Percentiles rank a stretch among this genome's conserved stretches.
phyloP scores from a whole-genome alignment of 169 alveolate species.

The Plasmodium sp. region DNA sequence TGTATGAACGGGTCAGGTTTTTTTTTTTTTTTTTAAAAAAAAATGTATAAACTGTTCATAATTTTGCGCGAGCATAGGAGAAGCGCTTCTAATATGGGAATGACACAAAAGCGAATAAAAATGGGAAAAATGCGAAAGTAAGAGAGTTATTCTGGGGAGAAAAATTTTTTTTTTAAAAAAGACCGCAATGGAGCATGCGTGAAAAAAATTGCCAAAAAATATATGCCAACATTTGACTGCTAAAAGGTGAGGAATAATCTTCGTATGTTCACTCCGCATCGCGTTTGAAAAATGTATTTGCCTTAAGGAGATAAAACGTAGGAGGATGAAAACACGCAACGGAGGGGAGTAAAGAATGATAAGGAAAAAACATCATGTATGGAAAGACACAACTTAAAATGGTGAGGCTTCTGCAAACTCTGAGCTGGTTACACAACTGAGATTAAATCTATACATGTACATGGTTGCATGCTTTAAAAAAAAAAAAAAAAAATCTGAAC shows the following conservation, averaged over 20 bases:
- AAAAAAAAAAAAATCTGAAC: background rate
- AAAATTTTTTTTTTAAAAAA: background rate
- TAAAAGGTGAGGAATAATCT: background rate
- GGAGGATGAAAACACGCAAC: background rate
- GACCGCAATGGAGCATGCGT: background rate
- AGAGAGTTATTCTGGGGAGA: background rate
- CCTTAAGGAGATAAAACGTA: background rate
- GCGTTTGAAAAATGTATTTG: background rate
- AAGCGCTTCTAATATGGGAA: background rate
- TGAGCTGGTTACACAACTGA: constrained; percentile 6
- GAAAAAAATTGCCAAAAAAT: too few relatives aligned
- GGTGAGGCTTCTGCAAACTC: background rate
- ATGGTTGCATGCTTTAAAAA: constrained; percentile 9
- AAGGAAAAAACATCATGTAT: background rate
- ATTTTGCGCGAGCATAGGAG: background rate
- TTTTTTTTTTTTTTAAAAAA: background rate
- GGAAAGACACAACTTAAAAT: background rate
- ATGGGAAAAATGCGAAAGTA: background rate
- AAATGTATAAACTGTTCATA: background rate
- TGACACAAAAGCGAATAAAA: background rate
- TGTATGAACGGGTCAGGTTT: background rate
- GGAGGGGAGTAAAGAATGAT: background rate
- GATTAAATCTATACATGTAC: constrained; percentile 5
- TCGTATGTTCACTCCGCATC: background rate
- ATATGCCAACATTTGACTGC: background rate